Base-by-base conservation (phyloP, 1,284 basidiomycete genomes). In the Boletus chippewaensis region DNA sequence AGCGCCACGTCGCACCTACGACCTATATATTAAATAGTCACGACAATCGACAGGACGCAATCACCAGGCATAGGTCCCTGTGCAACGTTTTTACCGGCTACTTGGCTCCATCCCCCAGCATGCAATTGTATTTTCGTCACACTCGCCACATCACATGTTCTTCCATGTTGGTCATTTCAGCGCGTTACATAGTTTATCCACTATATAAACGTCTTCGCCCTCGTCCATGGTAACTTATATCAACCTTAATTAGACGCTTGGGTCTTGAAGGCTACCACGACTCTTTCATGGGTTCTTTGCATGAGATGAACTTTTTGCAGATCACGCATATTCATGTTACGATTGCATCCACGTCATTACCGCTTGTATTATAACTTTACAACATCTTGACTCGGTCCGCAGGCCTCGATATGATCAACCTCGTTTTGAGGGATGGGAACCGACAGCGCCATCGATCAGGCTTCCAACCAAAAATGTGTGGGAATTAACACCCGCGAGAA, bases 141-240 rank as follows among this genome's bases (percentile, higher is more conserved):
- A 11, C 18, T 16, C 34, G 8, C 22, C 40, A 40, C 15, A 41
- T 15, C 15, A 22, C 35, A 40, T 5, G n/a, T 50, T 47, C 26
- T 38, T 20, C 24, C 28, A 12, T 40, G 7, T 41, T 34, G 18
- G 28, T 41, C 41, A 34, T 26, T 51, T 36, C 22, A 26, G 18
- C 12, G 36, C 35, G 13, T 47, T 58, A 62, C 1, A 66, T 65
- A 58, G 54, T 46, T 55, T 63, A 63, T 63, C 39, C 20, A 39
- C 45, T 54, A 64, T 62, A 29, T 65, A 62, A 62, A 10, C 29
- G 11, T 10, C 31, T 1, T 24, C 28, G n/a, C 18, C 16, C 22
- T 5, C 5, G 4, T 13, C 12, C 29, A 36, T n/a, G 32, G 31
- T 64, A 63, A 66, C n/a, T 64, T 62, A 62, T 54, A 32, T 45